Percentiles rank a stretch among this genome's conserved stretches.
phyloP scores from a whole-genome alignment of 2,329 filamentous ascomycete genomes.

The Aschersonia sp. region DNA sequence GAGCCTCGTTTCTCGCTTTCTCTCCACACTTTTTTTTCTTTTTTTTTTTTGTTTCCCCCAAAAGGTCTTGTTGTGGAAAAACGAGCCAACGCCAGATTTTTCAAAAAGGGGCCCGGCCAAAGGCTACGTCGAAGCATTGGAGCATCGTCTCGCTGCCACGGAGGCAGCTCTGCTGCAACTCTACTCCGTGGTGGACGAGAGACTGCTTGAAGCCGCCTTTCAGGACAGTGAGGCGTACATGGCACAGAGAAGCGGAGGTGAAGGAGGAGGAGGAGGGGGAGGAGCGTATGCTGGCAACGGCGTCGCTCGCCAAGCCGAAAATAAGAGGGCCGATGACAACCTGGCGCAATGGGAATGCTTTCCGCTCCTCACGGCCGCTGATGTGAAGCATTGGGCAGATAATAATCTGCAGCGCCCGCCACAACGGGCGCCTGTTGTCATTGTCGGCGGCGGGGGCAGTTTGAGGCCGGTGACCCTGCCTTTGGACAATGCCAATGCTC shows the following conservation, averaged over 20 bases:
- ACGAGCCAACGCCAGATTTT: too few relatives aligned
- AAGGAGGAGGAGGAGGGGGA: not conserved
- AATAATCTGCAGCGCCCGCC: not conserved
- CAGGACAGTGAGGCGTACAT: not conserved
- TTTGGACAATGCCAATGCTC: too few relatives aligned
- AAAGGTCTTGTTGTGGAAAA: not conserved
- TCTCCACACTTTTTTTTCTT: too few relatives aligned
- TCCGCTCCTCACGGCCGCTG: not conserved
- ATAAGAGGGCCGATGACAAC: not conserved
- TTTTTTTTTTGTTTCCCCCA: not conserved
- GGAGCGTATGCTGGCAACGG: too few relatives aligned
- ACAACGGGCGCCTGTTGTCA: not conserved
- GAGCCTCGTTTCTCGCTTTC: too few relatives aligned
- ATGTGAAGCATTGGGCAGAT: not conserved
- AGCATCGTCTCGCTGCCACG: conserved; percentile 24
- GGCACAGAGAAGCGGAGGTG: not conserved
- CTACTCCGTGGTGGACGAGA: not conserved
- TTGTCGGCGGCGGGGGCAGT: too few relatives aligned
- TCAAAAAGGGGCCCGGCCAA: conserved; percentile 28
- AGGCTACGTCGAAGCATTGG: conserved; percentile 27
- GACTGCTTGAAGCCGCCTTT: conserved; percentile 3
- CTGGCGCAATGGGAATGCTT: not conserved
- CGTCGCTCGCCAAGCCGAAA: not conserved
- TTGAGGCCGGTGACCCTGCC: too few relatives aligned
- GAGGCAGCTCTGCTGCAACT: conserved; percentile 22